Conservation (phyloP, 2,329 filamentous ascomycete genomes). For the Tolypocladium tundrense region DNA sequence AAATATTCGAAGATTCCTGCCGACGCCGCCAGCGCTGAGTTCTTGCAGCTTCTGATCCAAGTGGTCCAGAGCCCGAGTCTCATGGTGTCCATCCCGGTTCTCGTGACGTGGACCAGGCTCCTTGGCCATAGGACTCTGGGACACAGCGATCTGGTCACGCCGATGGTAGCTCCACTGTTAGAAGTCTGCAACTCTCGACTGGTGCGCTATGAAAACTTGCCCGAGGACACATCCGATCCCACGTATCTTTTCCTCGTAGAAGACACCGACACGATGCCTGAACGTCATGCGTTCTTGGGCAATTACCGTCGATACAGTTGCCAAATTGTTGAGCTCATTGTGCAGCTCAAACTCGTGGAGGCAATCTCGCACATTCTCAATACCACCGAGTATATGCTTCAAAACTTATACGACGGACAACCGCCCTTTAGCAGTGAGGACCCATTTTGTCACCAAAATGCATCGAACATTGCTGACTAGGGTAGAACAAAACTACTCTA, state of each 20-base stretch:
- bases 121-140: conserved; percentile 63
- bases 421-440: conserved; percentile 54
- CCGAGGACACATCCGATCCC: conserved; percentile 70
- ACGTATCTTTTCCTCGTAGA: conserved; percentile 77
- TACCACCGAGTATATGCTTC: conserved; percentile 63
- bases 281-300: conserved; percentile 87
- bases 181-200: conserved; percentile 76
- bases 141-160: conserved; percentile 47
- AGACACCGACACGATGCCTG: conserved; percentile 89
- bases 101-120: conserved; percentile 82
- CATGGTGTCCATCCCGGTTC: conserved; percentile 82
- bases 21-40: conserved; percentile 56
- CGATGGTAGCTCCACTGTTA: conserved; percentile 63
- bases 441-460: background rate
- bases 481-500: conserved; percentile 49
- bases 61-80: conserved; percentile 80
- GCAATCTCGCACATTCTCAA: conserved; percentile 81
- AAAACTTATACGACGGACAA: conserved; percentile 63
- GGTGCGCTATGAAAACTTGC: conserved; percentile 77
- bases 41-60: conserved; percentile 68
- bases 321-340: conserved; percentile 78
- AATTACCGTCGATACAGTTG: conserved; percentile 91
- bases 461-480: conserved; percentile 2
- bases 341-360: conserved; percentile 70
- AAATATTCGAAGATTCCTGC: conserved; percentile 58